Evolutionary conservation across 345 rosid genomes (phyloP), one percentile per base, ranked within the genome.

Genomic region (Conringia planisiliqua): DNA sequence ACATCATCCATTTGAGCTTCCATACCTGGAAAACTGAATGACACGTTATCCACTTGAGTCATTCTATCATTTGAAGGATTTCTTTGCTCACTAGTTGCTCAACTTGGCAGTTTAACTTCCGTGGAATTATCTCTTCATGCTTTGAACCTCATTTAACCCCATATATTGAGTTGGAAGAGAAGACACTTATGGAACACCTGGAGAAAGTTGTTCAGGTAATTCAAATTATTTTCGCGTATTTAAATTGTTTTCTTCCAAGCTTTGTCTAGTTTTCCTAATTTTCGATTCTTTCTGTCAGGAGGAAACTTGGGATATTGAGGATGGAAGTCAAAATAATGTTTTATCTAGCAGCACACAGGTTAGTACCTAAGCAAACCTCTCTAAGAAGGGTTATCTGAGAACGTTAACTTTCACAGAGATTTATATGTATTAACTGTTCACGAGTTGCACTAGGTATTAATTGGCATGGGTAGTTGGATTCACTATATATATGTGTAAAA

Each of bases 231-330:
- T 62, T 69, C 3, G 56, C 66, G 56, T 71, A 54, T 68, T 4
- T 10, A 16, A 61, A 56, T 71, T 36, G 39, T 7, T 24, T 27
- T 55, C 33, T 72, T 33, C 63, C 74, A 65, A 62, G 47, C 80
- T 81, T 54, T 70, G 67, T 82, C 38, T 62, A 66, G 62, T 42
- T 62, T 54, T 6, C 39, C 24, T 57, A 51, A 20, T 61, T 57
- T 66, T 73, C 48, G 17, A 30, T 61, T 62, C 29, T 32, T 55
- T 62, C 24, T 62, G 11, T 57, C 77, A 95, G 99, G 99, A 95
- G 82, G 99, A 95, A 84, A 86, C 97, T 56, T 95, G 98, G 99
- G 98, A 92, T 77, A 86, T 92, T 54, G 99, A 95, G 72, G 98
- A 92, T 72, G 97, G 96, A 65, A 90, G 94, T 78, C 94, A 95